Evolutionary conservation across 805 yeast genomes (phyloP).

Genomic region (Candida manassasensis): DNA sequence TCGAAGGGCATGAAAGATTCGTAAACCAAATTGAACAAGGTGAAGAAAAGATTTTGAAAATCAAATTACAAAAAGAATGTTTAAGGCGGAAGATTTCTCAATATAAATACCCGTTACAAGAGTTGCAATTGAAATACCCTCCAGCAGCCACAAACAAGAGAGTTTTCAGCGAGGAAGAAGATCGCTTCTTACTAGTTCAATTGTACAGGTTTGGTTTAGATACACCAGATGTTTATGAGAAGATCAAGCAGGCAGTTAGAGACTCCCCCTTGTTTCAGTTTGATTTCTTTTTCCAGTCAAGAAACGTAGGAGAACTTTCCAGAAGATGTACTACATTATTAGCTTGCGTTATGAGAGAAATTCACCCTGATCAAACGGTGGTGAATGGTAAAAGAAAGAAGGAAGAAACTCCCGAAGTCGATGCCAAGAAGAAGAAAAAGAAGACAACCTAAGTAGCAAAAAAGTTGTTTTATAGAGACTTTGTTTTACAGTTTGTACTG

Average conservation of each 20-base stretch:
- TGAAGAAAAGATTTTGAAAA: conserved; percentile 70
- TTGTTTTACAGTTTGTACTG: neutral
- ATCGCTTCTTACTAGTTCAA: conserved; percentile 78
- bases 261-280: conserved; percentile 75
- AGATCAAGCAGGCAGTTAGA: conserved; percentile 69
- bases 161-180: conserved; percentile 83
- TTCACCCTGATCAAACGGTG: conserved; percentile 16
- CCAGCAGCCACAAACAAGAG: conserved; percentile 60
- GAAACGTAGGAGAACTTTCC: conserved; percentile 71
- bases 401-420: conserved; percentile 13
- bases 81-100: conserved; percentile 69
- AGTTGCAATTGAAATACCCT: conserved; percentile 65
- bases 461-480: neutral
- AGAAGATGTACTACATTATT: conserved; percentile 80
- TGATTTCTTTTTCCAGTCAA: conserved; percentile 81
- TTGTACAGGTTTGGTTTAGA: conserved; percentile 78
- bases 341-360: conserved; percentile 68
- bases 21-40: conserved; percentile 80
- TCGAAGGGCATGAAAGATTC: conserved; percentile 87
- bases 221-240: conserved; percentile 70
- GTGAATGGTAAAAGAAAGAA: conserved; percentile 9
- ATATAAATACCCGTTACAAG: conserved; percentile 74
- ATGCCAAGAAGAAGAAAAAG: conserved; percentile 9
- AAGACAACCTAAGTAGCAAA: conserved; percentile 1
- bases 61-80: conserved; percentile 70